Conservation (phyloP, 352 stramenopile genomes). For the Pythium oligandrum region DNA sequence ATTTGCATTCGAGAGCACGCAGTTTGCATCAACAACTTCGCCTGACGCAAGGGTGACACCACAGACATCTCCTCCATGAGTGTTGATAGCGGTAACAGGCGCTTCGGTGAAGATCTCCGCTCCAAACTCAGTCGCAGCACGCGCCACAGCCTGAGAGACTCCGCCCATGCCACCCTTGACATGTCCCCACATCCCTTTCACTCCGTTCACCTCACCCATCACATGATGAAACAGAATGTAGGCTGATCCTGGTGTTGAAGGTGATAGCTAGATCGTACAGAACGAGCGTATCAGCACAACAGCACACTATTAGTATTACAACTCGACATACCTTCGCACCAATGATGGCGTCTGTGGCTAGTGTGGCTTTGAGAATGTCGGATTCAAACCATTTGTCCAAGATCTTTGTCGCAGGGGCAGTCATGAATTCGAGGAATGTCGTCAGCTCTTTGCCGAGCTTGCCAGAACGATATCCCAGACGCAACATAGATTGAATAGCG, state of each 20-base stretch:
- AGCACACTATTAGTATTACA: neutral
- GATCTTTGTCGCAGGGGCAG: slow-evolving; percentile 78
- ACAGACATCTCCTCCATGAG: slow-evolving; percentile 30
- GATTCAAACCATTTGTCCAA: slow-evolving; percentile 90
- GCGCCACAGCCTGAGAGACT: slow-evolving; percentile 64
- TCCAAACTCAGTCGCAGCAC: slow-evolving; percentile 54
- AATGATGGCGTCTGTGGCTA: slow-evolving; percentile 91
- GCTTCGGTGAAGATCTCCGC: slow-evolving; percentile 70
- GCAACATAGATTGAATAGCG: slow-evolving; percentile 58
- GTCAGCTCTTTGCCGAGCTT: slow-evolving; percentile 72
- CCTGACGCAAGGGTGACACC: slow-evolving; percentile 69
- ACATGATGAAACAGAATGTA: slow-evolving; percentile 92
- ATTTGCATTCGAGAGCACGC: slow-evolving; percentile 79
- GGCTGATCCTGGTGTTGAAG: slow-evolving; percentile 78
- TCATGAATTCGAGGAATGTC: slow-evolving; percentile 88
- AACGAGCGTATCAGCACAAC: neutral
- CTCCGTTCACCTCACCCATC: slow-evolving; percentile 87
- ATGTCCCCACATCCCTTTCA: slow-evolving; percentile 87
- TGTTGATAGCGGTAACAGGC: slow-evolving; percentile 57
- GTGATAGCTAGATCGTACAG: slow-evolving; percentile 40
- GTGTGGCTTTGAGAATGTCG: slow-evolving; percentile 85
- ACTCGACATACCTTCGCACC: slow-evolving; percentile 59
- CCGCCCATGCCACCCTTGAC: slow-evolving; percentile 88
- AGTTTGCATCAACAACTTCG: slow-evolving; percentile 38
- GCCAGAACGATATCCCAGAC: slow-evolving; percentile 51